A percentile compares a stretch with the other conserved stretches of the same genome.
Evolutionary conservation across 1,284 basidiomycete genomes (phyloP).

Genomic region (Ganoderma multipileum): DNA sequence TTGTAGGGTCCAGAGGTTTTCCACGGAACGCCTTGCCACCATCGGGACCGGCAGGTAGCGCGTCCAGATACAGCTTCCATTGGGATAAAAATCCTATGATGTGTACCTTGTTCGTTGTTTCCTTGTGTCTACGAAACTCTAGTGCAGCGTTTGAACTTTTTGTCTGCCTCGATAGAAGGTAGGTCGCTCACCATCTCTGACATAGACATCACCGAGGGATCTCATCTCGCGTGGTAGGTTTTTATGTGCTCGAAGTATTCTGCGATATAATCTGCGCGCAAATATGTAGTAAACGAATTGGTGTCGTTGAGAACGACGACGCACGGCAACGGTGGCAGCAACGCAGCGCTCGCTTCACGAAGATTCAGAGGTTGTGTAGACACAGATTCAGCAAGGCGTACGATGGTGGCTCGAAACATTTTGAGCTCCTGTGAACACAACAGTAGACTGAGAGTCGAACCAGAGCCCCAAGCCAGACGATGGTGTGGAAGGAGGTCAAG

Average conservation of each 20-base stretch:
- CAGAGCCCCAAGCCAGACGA: neutral
- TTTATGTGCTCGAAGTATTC: conserved; percentile 82
- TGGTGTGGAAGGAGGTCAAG: conserved; percentile 7
- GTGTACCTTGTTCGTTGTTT: conserved; percentile 85
- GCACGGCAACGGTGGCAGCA: conserved; percentile 86
- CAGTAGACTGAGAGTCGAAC: neutral
- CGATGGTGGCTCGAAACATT: conserved; percentile 55
- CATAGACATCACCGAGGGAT: conserved; percentile 85
- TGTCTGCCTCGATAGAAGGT: neutral
- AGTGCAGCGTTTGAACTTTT: neutral
- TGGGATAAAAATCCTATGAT: conserved; percentile 93
- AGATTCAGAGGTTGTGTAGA: conserved; percentile 69
- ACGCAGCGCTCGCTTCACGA: conserved; percentile 68
- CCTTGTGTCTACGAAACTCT: conserved; percentile 87
- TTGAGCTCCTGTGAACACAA: neutral
- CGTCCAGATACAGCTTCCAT: conserved; percentile 91
- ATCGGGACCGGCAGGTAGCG: conserved; percentile 57
- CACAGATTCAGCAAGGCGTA: conserved; percentile 70
- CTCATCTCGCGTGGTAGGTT: conserved; percentile 83
- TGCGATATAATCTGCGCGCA: conserved; percentile 73
- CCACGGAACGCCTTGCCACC: conserved; percentile 60
- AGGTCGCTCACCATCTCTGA: conserved; percentile 75
- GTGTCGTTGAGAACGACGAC: conserved; percentile 32
- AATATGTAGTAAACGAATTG: neutral
- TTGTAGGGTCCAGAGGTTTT: conserved; percentile 74